Evolutionary conservation across 2,329 filamentous ascomycete species (phyloP), one percentile per base, ranked within the genome.

Genomic region (Ramichloridium luteum): DNA sequence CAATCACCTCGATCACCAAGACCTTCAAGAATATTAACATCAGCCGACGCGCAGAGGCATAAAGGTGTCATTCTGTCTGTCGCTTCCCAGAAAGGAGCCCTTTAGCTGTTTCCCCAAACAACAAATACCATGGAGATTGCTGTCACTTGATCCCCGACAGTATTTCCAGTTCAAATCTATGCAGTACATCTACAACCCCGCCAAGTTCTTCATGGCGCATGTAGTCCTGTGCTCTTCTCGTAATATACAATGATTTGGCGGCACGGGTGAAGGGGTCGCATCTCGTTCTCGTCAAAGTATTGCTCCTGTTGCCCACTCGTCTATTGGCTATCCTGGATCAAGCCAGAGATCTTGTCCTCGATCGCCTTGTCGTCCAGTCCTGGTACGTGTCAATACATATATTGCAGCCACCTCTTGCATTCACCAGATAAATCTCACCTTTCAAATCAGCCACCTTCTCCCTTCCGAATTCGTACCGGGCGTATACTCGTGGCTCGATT

Each of bases 401-500:
- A 14, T 11, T 11, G 37, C 25, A 25, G 29, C 25, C 12, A 9
- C 15, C 3, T 23, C 27, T 13, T 27, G 3, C 15, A 29, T 20
- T 10, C 15, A 13, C 15, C 14, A 8, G 10, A 15, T 6, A 12
- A 5, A 31, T 29, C 60, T 45, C 55, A 73, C 75, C 74, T 45
- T 65, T 63, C 50, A 82, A 56, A 31, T 68, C 61, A 46, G 74
- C 67, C 55, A 72, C 68, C 58, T 72, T 75, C 61, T 83, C 77
- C 55, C 72, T 70, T 46, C 77, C 77, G 40, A 75, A 70, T 36
- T 74, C 88, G 57, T 92, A 98, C 76, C 90, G 72, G 47, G 88
- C 86, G 61, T 80, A 96, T 43, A 98, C 74, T 59, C 75, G 80
- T 43, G 90, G 88, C 56, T 80, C 66, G 33, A 82, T 83, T 53